phyloP scores from a whole-genome alignment of 768 basidiomycete genomes.

The Tylopilus subfusipes region DNA sequence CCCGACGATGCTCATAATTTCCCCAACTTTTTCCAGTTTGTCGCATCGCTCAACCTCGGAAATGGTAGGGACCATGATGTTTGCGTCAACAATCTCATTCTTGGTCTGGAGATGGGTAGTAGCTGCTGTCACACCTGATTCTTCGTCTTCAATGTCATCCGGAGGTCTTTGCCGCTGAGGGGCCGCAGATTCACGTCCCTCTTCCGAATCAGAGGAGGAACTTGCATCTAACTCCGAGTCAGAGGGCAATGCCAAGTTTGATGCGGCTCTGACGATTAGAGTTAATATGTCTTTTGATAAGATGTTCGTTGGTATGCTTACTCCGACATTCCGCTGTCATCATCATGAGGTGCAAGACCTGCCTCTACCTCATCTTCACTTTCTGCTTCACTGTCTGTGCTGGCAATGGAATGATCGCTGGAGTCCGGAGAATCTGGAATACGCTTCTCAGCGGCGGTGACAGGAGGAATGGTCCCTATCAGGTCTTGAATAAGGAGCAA shows the following conservation, averaged over 20 bases:
- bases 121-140: constrained; percentile 37
- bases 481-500: constrained; percentile 69
- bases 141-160: constrained; percentile 50
- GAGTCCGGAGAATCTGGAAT: constrained; percentile 8
- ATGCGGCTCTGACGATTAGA: constrained; percentile 22
- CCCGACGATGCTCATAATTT: constrained; percentile 71
- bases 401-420: constrained; percentile 48
- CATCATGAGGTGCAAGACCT: constrained; percentile 46
- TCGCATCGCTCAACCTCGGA: constrained; percentile 63
- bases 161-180: constrained; percentile 7
- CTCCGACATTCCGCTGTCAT: constrained; percentile 30
- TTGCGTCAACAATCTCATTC: constrained; percentile 62
- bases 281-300: constrained; percentile 15
- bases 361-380: constrained; percentile 76
- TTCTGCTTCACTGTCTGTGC: constrained; percentile 48
- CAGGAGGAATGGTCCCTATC: constrained; percentile 38
- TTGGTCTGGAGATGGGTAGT: constrained; percentile 58
- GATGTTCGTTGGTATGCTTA: constrained; percentile 13
- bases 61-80: constrained; percentile 60
- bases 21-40: constrained; percentile 69
- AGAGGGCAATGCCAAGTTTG: constrained; percentile 39
- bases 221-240: constrained; percentile 28
- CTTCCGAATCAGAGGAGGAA: constrained; percentile 22
- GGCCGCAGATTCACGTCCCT: constrained; percentile 5
- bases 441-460: neutral